Evolutionary conservation across 495 filamentous ascomycete species (phyloP).

Genomic region (Penicillium herquei): DNA sequence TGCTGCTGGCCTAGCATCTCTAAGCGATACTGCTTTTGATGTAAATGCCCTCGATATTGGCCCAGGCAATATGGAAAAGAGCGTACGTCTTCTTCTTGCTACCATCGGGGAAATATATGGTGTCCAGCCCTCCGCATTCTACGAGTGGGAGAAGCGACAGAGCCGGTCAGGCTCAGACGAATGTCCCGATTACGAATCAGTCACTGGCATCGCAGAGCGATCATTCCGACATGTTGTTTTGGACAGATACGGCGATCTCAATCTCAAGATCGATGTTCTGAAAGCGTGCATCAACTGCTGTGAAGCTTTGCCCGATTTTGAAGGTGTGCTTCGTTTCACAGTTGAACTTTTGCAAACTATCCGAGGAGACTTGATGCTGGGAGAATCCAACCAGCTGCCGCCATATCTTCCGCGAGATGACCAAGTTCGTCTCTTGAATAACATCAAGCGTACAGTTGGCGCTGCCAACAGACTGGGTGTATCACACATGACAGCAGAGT

Average conservation of each 20-base stretch:
- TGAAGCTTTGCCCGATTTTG: slow-evolving; percentile 90
- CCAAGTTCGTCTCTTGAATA: slow-evolving; percentile 74
- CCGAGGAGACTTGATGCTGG: slow-evolving; percentile 70
- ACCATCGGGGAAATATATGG: slow-evolving; percentile 52
- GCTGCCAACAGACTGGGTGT: slow-evolving; percentile 73
- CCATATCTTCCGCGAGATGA: slow-evolving; percentile 76
- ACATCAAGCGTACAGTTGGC: slow-evolving; percentile 77
- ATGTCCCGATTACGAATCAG: slow-evolving; percentile 39
- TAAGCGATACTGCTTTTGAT: slow-evolving; percentile 51
- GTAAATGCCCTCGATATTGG: slow-evolving; percentile 70
- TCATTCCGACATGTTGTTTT: slow-evolving; percentile 41
- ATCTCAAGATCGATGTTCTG: slow-evolving; percentile 80
- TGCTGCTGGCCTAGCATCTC: slow-evolving; percentile 73
- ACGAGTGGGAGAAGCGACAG: slow-evolving; percentile 34
- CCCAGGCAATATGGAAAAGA: slow-evolving; percentile 72
- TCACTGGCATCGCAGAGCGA: slow-evolving; percentile 41
- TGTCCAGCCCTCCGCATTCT: slow-evolving; percentile 41
- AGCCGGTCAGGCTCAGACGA: slow-evolving; percentile 17
- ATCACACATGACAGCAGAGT: slow-evolving; percentile 68
- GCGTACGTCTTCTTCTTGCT: slow-evolving; percentile 59
- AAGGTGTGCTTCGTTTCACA: slow-evolving; percentile 81
- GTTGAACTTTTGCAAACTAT: slow-evolving; percentile 78
- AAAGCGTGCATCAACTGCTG: slow-evolving; percentile 83
- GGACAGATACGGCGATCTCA: slow-evolving; percentile 46
- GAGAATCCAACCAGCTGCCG: slow-evolving; percentile 40